Evolutionary conservation across 2,329 filamentous ascomycete genomes (phyloP), one percentile per base, ranked within the genome.

Genomic region (Aspergillus neoniger): DNA sequence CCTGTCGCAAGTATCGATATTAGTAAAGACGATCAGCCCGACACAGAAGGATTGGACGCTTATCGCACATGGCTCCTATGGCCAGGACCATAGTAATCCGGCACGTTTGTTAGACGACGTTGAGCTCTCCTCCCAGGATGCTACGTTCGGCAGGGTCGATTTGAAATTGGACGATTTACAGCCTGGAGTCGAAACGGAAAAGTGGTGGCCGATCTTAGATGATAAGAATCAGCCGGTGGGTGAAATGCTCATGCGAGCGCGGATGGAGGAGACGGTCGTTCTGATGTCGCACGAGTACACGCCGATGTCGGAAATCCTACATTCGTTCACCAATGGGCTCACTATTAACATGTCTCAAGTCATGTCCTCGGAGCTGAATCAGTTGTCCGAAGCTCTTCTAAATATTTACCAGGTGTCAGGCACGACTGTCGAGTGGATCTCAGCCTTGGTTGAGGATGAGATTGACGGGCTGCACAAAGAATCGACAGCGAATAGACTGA

Each of bases 361-460:
- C 58, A 82, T 97, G 57, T 90, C 92, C 0, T 86, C 87, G 2
- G 90, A 92, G 70, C 81, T 97, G 36, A 89, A 90, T 56, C 84
- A 86, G n/a, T 76, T 98, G 8, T 91, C 92, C 2, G 93, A 97
- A 72, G 88, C 90, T 28, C 86, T 98, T 39, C 80, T 98, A 64
- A 96, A 98, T 73, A 96, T 99, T 55, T 99, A 94, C 70, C 95
- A 99, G 72, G 93, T 96, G 3, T 94, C 92, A 2, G 92, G 91
- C 0, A 86, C 86, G 39, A 90, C 91, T 2, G 85, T 85, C 47
- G 92, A 97, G 61, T 99, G 95, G 95, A 84, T 99, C 21, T 95
- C 92, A 82, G 88, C 91, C 2, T 81, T 99, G 43, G 91, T 97
- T 0, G 95, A 99, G 75, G 94, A 98, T 72, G 95, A 99, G 75